Evolutionary conservation across 768 basidiomycete species (phyloP), one percentile per base, ranked within the genome.

Genomic region (Collybia sordida): DNA sequence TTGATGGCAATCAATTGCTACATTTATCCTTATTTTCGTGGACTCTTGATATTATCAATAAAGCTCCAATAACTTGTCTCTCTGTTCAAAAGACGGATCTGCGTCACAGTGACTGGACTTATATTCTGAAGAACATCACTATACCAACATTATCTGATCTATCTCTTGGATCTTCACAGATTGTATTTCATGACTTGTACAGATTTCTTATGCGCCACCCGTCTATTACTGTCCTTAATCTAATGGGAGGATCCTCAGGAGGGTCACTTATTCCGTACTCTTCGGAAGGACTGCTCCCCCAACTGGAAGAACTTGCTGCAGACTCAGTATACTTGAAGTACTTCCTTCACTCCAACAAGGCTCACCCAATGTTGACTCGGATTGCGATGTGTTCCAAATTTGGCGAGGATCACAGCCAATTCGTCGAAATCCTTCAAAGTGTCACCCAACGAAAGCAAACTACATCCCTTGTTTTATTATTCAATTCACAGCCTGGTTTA

Each of bases 111-210:
- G 52, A 59, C 14, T 60, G 59, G 59, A 21, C 43, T 18, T 53
- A 54, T 12, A 59, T 63, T 19, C 54, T 63, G 25, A 49, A 57
- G 4, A 46, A 28, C 2, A 46, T 63, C 4, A 47, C 51, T 2
- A 51, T 63, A 24, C 54, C 52, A 4, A 37, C 40, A 7, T 36
- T 63, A 24, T 48, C 27, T 19, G 17, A 47, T 6, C 39, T 63
- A 14, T 47, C 57, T 14, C 54, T 60, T 11, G 52, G 54, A 0
- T 43, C 51, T 17, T 24, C 53, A 9, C 34, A 34, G 1, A 54
- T 62, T 24, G 47, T 57, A 11, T 56, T 62, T 15, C 59, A 52
- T 1, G 63, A 62, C 38, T 49, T 64, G 6, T 47, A 52, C 34
- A 5, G 17, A 3, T 62, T 64, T 27, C 42, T 64, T n/a, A 23